Evolutionary conservation across 495 filamentous ascomycete species (phyloP), one percentile per base, ranked within the genome.

Genomic region (Tirmania nivea): DNA sequence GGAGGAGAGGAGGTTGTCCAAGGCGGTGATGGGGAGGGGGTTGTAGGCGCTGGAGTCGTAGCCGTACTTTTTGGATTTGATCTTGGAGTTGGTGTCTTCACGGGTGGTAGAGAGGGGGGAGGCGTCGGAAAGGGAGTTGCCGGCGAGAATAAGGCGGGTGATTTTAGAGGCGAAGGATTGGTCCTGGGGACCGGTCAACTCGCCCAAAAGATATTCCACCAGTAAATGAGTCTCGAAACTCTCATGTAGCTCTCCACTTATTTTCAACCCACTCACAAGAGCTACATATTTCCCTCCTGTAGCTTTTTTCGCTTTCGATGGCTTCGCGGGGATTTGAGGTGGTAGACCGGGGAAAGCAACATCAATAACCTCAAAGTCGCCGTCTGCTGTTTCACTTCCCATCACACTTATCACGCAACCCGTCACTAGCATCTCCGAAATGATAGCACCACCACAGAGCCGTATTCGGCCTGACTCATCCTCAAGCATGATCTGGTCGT

Each of bases 401-500:
- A 99, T 73, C 0, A 83, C 87, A 11, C 87, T 87, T 39, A 95
- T 73, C 54, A 96, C 83, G 55, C 82, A 88, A 8, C 92, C 92
- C 0, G 92, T 99, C 14, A 92, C 87, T 8, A 95, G 70, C 55
- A 84, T 73, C 9, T 78, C 71, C 10, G 72, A 69, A 52, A 73
- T 66, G 36, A 96, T 67, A 11, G 74, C 62, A 35, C 71, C 68
- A 0, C 92, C 92, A 7, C 79, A 78, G 7, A 99, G 70, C 9
- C 83, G 74, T 54, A 99, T 68, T n/a, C 92, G 80, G 20, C 92
- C 92, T 8, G 86, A 94, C 63, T 96, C 89, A 63, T 99, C 92
- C 65, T 99, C 92, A 36, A 99, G 70, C 78, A 87, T 94, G 50
- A 81, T 76, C 37, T 84, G 71, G 57, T 84, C 78, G 2, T 65